Conservation (phyloP, 2,329 filamentous ascomycete species). For the Aspergillus vadensis region DNA sequence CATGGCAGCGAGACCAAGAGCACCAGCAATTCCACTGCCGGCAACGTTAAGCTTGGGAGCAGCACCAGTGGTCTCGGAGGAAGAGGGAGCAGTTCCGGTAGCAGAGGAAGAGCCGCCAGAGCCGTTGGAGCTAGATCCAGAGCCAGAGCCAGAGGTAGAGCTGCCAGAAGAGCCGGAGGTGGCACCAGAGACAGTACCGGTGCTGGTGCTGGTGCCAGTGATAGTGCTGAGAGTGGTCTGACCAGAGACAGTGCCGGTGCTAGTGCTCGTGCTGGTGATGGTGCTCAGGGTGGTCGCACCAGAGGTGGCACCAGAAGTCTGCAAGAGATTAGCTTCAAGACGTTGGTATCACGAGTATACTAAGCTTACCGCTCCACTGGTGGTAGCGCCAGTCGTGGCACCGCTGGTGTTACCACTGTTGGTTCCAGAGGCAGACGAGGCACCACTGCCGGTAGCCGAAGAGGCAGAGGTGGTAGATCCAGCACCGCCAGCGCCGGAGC, state of each 20-base stretch:
- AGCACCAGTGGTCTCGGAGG: constrained; percentile 23
- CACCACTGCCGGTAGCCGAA: not conserved
- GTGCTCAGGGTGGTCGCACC: constrained; percentile 9
- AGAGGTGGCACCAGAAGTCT: constrained; percentile 12
- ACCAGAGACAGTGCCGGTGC: constrained; percentile 9
- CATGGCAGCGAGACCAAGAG: constrained; percentile 46
- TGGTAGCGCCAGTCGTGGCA: constrained; percentile 5
- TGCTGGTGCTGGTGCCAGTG: constrained; percentile 10
- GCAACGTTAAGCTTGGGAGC: constrained; percentile 35
- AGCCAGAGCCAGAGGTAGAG: constrained; percentile 13
- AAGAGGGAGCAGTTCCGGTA: constrained; percentile 16
- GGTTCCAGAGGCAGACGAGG: constrained; percentile 9
- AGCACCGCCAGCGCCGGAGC: constrained; percentile 25
- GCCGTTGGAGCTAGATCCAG: constrained; percentile 21
- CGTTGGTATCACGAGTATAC: not conserved
- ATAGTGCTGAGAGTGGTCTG: constrained; percentile 9
- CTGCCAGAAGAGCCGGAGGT: constrained; percentile 20
- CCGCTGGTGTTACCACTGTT: constrained; percentile 21
- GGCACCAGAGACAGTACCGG: constrained; percentile 8
- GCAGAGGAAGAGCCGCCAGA: constrained; percentile 13
- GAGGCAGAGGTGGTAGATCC: constrained; percentile 14
- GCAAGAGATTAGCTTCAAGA: not conserved
- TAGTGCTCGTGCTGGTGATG: constrained; percentile 12
- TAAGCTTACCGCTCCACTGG: constrained; percentile 4
- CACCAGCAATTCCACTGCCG: constrained; percentile 39